Evolutionary conservation across 352 stramenopile species (phyloP), one percentile per base, ranked within the genome.

Genomic region (Phytophthora pisi): DNA sequence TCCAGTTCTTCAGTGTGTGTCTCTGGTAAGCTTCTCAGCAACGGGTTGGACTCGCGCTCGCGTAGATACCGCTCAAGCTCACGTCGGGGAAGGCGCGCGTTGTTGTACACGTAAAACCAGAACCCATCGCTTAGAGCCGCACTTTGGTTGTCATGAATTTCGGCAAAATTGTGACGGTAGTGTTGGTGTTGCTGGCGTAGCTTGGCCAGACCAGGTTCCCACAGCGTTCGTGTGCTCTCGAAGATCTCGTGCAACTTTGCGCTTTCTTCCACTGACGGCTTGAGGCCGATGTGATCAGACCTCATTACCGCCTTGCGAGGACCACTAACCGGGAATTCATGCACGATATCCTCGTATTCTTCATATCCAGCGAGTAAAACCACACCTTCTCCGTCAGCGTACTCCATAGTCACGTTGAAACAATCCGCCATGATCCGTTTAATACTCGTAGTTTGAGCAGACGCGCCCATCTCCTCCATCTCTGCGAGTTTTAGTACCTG

Each of bases 41-140:
- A 13, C 8, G 26, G 46, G 36, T 56, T 64, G 5, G 18, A 26
- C 26, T 64, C 46, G 4, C 30, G 20, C 11, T 50, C 10, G 3
- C 6, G 18, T 15, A 57, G 24, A 47, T 64, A 64, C 8, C 40
- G 3, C 46, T 83, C 63, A 4, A 83, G 56, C 20, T 55, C 36
- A 2, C 15, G 9, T 2, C 67, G 51, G 2, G 57, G 31, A 15
- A 77, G 20, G 5, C 26, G 53, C 28, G 64, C 43, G 42, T 79
- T 74, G 59, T 76, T 77, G 61, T 70, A 80, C 11, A 83, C 72
- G 20, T 74, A 74, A 46, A 72, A 49, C 71, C 71, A 83, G 43
- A 83, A 83, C 1, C 53, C 64, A 26, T 78, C 69, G 20, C 61
- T 64, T 5, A 83, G 72, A 24, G n/a, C 42, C 10, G 42, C 42